Evolutionary conservation across 2,329 filamentous ascomycete genomes (phyloP), one percentile per base, ranked within the genome.

Genomic region (Colletotrichum australisinense): DNA sequence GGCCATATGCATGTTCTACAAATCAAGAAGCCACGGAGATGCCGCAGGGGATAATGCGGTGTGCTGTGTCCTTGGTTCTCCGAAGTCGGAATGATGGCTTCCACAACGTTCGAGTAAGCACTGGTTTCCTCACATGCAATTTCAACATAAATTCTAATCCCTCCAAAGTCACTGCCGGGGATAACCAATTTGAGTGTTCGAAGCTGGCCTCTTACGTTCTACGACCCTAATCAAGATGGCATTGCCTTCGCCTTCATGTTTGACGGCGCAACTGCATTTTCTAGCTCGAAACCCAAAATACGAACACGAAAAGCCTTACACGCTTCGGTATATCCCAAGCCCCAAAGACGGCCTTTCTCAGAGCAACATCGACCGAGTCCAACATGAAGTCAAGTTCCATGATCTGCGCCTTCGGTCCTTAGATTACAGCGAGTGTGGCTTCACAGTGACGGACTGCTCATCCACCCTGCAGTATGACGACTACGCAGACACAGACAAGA

Each of bases 241-340:
- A 14, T n/a, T 22, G 57, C 19, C 28, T 22, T 19, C 22, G n/a
- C 35, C 35, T 19, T 19, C 22, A 12, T 4, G 3, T n/a, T 16
- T 63, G 38, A 63, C 35, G 1, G 59, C 56, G 2, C 28, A 57
- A 32, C 52, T 69, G 67, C 30, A 63, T 22, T 69, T 69, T 8
- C 14, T 69, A 30, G 66, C 66, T 9, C 66, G 66, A 19, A 49
- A 69, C 35, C 57, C 66, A 2, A 69, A 63, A n/a, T 69, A 69
- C 46, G 22, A 35, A 28, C 8, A 55, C 58, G 66, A 69, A 32
- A 69, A 69, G 59, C 66, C 58, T 8, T 69, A 69, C 66, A 69
- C 66, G 6, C 52, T 69, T 38, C 38, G 66, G 57, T 69, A 69
- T 30, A 46, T 30, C 4, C 57, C 66, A 16, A 24, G 42, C 14